Conservation (phyloP, 257 asterid species). For the Lantana camara region DNA sequence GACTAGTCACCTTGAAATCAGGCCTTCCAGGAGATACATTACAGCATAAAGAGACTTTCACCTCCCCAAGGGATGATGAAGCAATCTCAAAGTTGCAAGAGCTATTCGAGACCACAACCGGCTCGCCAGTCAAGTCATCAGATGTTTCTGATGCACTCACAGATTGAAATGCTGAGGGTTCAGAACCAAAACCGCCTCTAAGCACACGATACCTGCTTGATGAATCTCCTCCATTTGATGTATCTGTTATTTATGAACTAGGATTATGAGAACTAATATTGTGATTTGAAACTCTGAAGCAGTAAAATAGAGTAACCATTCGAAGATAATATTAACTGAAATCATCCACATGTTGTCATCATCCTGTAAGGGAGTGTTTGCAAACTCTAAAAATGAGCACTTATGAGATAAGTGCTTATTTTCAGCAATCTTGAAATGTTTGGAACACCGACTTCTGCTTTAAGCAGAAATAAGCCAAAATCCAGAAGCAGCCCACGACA, state of each 20-base stretch:
- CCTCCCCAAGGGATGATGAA: slow-evolving; percentile 61
- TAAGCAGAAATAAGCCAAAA: too few species aligned
- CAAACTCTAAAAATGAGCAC: too few species aligned
- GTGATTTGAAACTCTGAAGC: slow-evolving; percentile 12
- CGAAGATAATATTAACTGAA: not conserved
- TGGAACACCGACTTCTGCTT: too few species aligned
- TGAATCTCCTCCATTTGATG: slow-evolving; percentile 36
- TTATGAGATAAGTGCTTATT: too few species aligned
- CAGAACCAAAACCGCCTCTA: slow-evolving; percentile 31
- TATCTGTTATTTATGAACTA: slow-evolving; percentile 44
- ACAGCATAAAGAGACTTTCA: slow-evolving; percentile 51
- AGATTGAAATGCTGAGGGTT: slow-evolving; percentile 32
- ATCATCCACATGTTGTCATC: too few species aligned
- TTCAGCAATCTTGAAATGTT: too few species aligned
- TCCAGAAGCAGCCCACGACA: too few species aligned
- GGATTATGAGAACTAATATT: slow-evolving; percentile 12
- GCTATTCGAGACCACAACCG: slow-evolving; percentile 24
- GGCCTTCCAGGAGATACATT: slow-evolving; percentile 40
- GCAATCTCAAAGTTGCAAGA: slow-evolving; percentile 47
- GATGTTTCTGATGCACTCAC: slow-evolving; percentile 27
- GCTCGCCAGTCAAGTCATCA: slow-evolving; percentile 31
- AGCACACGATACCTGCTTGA: slow-evolving; percentile 30
- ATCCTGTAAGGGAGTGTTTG: slow-evolving; percentile 1
- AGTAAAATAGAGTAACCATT: not conserved
- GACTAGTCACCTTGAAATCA: slow-evolving; percentile 46